These are phyloP conservation scores for Trichoderma citrinoviride DNA, from an alignment of 2,329 filamentous ascomycete genomes.

Conservation along the genomic window DNA sequence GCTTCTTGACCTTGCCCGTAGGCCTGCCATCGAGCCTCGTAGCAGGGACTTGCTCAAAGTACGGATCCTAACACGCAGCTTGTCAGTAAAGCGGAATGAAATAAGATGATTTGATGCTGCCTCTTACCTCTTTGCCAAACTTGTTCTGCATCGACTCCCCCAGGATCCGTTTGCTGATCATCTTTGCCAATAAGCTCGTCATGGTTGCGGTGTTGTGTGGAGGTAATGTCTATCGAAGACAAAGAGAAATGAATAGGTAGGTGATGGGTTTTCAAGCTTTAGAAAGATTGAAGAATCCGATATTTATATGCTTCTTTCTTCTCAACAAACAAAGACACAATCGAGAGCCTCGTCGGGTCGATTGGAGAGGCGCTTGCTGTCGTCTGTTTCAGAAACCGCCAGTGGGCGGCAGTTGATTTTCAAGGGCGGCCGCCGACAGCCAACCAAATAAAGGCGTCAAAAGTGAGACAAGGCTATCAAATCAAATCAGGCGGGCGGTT, in stretches of 20 bases:
- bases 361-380: slow-evolving; percentile 25
- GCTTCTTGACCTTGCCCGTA: slow-evolving; percentile 72
- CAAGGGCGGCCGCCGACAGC: slow-evolving; percentile 22
- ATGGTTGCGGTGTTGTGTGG: slow-evolving; percentile 37
- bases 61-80: slow-evolving; percentile 67
- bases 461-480: slow-evolving; percentile 15
- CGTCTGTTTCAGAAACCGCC: slow-evolving; percentile 30
- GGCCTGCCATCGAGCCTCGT: slow-evolving; percentile 65
- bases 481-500: background rate
- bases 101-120: slow-evolving; percentile 13
- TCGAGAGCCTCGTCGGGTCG: slow-evolving; percentile 26
- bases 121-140: slow-evolving; percentile 54
- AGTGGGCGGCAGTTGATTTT: slow-evolving; percentile 18
- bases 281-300: background rate
- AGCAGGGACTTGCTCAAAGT: slow-evolving; percentile 78
- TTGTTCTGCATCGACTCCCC: slow-evolving; percentile 57
- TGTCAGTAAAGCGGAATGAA: slow-evolving; percentile 28
- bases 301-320: slow-evolving; percentile 22
- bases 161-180: slow-evolving; percentile 56
- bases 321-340: background rate
- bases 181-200: slow-evolving; percentile 53
- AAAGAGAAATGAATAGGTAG: background rate
- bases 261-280: background rate
- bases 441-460: slow-evolving; percentile 17
- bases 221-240: too few relatives aligned